phyloP scores from a whole-genome alignment of 495 filamentous ascomycete species.

The Aspergillus baeticus region DNA sequence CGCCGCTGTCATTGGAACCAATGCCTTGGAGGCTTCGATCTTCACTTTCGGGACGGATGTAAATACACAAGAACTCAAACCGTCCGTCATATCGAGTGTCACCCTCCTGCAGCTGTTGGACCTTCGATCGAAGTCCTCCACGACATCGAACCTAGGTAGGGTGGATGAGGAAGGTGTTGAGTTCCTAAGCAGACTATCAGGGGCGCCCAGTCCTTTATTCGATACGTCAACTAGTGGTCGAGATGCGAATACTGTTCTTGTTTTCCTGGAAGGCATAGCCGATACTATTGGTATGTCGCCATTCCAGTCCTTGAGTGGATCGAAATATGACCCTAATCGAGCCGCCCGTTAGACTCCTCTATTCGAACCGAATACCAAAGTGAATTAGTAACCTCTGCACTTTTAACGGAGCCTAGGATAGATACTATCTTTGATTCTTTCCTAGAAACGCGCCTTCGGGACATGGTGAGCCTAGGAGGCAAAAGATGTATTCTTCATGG shows the following conservation, averaged over 20 bases:
- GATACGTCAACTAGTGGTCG: conserved; percentile 16
- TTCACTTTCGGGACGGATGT: conserved; percentile 30
- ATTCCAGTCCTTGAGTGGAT: not conserved
- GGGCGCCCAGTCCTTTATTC: conserved; percentile 40
- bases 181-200: conserved; percentile 50
- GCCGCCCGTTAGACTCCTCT: conserved; percentile 12
- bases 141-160: conserved; percentile 47
- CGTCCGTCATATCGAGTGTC: conserved; percentile 35
- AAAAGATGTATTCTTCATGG: conserved; percentile 22
- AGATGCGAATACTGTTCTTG: conserved; percentile 30
- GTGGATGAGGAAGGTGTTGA: conserved; percentile 44
- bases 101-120: conserved; percentile 54
- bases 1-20: conserved; percentile 25
- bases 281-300: conserved; percentile 37
- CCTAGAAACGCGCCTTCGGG: not conserved
- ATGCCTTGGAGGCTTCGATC: conserved; percentile 35
- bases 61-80: not conserved
- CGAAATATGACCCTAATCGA: not conserved
- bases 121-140: conserved; percentile 51
- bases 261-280: conserved; percentile 50
- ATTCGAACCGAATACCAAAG: conserved; percentile 21
- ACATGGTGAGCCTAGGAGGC: not conserved
- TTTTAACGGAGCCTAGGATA: not conserved
- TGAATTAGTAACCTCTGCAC: conserved; percentile 15
- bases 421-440: conserved; percentile 16